A percentile compares a stretch with the other conserved stretches of the same genome.
These are phyloP conservation scores for Vanderwaltozyma yarrowii DNA, from an alignment of 805 yeast species.

Conservation along the genomic window DNA sequence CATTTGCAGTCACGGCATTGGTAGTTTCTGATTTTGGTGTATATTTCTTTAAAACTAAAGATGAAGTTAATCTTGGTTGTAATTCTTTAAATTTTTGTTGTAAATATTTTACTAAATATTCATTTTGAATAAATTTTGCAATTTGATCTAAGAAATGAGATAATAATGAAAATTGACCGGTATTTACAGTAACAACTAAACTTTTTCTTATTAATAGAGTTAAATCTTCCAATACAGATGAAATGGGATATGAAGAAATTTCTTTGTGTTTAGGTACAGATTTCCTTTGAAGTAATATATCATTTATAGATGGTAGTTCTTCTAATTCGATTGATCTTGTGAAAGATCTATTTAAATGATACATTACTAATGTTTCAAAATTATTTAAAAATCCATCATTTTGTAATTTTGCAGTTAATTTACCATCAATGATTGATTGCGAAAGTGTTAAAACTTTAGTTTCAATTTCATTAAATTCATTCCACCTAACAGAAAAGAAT, in stretches of 20 bases:
- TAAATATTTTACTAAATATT: constrained; percentile 22
- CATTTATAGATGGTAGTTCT: constrained; percentile 52
- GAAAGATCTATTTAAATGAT: constrained; percentile 64
- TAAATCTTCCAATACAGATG: constrained; percentile 82
- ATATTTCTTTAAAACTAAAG: constrained; percentile 16
- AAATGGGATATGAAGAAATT: constrained; percentile 41
- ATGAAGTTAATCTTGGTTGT: constrained; percentile 17
- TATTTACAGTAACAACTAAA: constrained; percentile 52
- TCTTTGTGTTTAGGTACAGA: constrained; percentile 16
- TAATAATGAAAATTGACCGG: constrained; percentile 44
- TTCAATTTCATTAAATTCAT: constrained; percentile 28
- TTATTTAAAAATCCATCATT: constrained; percentile 41
- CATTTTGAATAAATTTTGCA: constrained; percentile 23
- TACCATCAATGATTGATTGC: constrained; percentile 19
- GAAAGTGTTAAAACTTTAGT: constrained; percentile 12
- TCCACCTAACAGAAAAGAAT: constrained; percentile 63
- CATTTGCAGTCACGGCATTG: not conserved
- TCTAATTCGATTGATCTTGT: constrained; percentile 77
- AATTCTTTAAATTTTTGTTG: constrained; percentile 20
- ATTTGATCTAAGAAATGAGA: constrained; percentile 21
- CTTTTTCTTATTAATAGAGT: constrained; percentile 62
- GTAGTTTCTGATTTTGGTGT: constrained; percentile 10
- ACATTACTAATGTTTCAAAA: constrained; percentile 53
- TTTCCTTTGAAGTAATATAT: constrained; percentile 17
- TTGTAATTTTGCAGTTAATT: constrained; percentile 17